Base-by-base conservation (phyloP, 768 basidiomycete genomes). In the Boletales sp. region DNA sequence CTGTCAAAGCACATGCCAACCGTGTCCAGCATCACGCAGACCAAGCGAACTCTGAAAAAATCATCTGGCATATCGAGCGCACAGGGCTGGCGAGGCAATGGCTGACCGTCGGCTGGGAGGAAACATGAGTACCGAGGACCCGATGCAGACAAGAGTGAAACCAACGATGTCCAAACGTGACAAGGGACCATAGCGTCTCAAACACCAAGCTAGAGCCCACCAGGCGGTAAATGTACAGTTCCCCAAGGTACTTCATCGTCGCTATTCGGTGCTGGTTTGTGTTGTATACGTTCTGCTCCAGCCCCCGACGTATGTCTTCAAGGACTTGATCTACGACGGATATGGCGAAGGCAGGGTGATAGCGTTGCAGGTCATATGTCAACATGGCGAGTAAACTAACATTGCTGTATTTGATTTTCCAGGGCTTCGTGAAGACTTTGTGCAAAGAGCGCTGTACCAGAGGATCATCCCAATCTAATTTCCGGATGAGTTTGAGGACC, bases 1-100 rank as follows among this genome's bases (percentile, higher is more conserved):
- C 86, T 83, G 67, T 97, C 95, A 68, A 99, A 98, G 71, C 95
- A 98, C 80, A 94, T 91, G 17, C 95, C 97, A 64, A 93, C 94
- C 0, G 94, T 92, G 68, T 98, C 95, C 17, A 99, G 75, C 35
- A 99, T 74, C 8, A 88, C 88, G 64, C 97, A 98, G 39, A 95
- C 82, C 45, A 99, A 77, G 12, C 97, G 80, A 48, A 97, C 69
- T 31, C 97, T 84, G 80, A 99, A 99, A 69, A 89, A 98, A 65
- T 99, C 97, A 66, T 97, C 91, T 1, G 90, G 89, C 75, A 90
- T 86, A 64, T 99, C 97, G 47, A 97, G 74, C 4, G 83, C 69
- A 54, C 83, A 87, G 5, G 75, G 64, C 54, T 87, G 83, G 42
- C 83, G 81, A 3, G 92, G 95, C 15, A 90, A 64, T 7, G 94